Evolutionary conservation across 192 early-diverging fungal genomes (phyloP).

Genomic region (Podila minutissima): DNA sequence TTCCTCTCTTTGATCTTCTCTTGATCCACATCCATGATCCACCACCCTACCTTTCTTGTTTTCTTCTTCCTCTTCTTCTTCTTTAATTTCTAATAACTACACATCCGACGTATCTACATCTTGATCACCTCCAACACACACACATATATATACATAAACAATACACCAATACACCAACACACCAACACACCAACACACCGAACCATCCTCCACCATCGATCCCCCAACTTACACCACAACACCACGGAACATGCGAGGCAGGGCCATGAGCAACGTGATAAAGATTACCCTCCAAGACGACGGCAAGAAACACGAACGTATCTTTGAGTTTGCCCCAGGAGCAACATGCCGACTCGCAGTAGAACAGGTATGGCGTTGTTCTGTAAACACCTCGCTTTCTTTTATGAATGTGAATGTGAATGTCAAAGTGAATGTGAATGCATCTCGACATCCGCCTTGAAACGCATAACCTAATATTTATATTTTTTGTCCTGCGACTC

Average conservation of each 20-base stretch:
- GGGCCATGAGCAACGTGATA: conserved; percentile 15
- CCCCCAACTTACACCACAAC: neutral
- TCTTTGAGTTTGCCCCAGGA: conserved; percentile 21
- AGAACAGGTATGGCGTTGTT: conserved; percentile 23
- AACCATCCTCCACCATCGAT: too few relatives aligned
- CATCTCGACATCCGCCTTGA: too few relatives aligned
- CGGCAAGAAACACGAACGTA: conserved; percentile 28
- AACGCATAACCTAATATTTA: too few relatives aligned
- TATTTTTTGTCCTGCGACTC: too few relatives aligned
- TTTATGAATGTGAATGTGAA: neutral
- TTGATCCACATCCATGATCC: neutral
- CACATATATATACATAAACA: neutral
- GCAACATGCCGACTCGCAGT: conserved; percentile 31
- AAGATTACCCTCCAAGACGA: conserved; percentile 29
- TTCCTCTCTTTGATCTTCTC: neutral
- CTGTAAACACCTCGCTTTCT: neutral
- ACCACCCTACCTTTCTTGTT: neutral
- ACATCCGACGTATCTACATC: neutral
- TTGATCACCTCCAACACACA: neutral
- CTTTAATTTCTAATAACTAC: neutral
- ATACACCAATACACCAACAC: too few relatives aligned
- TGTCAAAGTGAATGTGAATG: too few relatives aligned
- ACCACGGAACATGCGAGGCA: conserved; percentile 3
- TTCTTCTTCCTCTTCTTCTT: neutral
- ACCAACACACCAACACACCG: too few relatives aligned